These are phyloP conservation scores for Ilex asprella DNA, from an alignment of 257 asterid species.

Conservation along the genomic window DNA sequence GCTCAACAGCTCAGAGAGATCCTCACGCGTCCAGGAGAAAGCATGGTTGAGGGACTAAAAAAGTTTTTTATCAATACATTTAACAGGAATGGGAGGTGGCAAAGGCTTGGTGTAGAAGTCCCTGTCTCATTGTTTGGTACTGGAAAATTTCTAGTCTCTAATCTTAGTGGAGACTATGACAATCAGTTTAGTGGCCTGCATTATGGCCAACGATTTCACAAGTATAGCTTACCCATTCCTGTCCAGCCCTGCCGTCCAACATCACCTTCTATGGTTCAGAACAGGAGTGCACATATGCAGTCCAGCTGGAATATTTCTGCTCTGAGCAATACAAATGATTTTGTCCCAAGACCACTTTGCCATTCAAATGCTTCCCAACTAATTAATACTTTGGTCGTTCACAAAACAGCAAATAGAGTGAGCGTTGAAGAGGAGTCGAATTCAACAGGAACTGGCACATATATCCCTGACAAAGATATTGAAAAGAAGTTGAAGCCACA, in stretches of 20 bases:
- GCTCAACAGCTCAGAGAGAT: constrained; percentile 4
- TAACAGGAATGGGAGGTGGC: not conserved
- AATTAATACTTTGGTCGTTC: too few species aligned
- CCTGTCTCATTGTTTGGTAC: too few species aligned
- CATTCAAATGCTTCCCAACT: not conserved
- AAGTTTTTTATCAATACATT: constrained; percentile 1
- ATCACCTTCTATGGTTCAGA: not conserved
- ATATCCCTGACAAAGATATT: not conserved
- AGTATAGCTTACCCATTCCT: not conserved
- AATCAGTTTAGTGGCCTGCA: not conserved
- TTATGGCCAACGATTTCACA: not conserved
- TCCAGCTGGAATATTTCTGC: too few species aligned
- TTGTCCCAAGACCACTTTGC: constrained; percentile 15
- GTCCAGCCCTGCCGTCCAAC: not conserved
- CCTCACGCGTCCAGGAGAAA: constrained; percentile 7
- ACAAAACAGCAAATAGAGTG: not conserved
- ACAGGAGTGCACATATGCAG: not conserved
- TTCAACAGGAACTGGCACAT: not conserved
- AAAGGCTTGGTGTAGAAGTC: not conserved
- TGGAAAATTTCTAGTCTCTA: not conserved
- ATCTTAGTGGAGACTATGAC: not conserved
- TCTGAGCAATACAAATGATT: constrained; percentile 13
- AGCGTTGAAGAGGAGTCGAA: not conserved
- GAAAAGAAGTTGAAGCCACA: too few species aligned
- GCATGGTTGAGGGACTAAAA: constrained; percentile 2